Conservation (phyloP, 176 grass and related monocot genomes). For the Zea mays region DNA sequence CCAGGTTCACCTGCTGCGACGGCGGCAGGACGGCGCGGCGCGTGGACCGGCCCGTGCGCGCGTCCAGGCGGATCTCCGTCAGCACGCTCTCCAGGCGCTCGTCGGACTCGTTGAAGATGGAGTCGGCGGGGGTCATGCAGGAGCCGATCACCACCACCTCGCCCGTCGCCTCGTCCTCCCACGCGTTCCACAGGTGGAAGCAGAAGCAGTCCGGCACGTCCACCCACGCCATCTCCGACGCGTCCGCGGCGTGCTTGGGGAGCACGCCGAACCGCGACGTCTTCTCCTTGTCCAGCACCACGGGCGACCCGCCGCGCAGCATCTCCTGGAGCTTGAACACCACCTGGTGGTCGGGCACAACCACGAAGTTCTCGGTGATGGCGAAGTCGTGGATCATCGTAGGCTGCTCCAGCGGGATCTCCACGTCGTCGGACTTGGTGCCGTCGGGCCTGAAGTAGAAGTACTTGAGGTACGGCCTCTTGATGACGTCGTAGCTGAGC, state of each 20-base stretch:
- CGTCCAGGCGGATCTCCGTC: constrained; percentile 87
- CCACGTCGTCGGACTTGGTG: constrained; percentile 72
- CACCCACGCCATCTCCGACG: constrained; percentile 76
- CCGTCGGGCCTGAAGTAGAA: constrained; percentile 74
- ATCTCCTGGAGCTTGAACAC: constrained; percentile 94
- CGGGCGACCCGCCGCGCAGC: constrained; percentile 82
- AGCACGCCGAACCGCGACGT: constrained; percentile 79
- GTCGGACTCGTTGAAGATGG: constrained; percentile 93
- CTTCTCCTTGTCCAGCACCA: constrained; percentile 76
- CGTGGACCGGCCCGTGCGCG: constrained; percentile 61
- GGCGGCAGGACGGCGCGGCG: constrained; percentile 57
- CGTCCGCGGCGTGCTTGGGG: constrained; percentile 65
- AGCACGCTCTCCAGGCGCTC: constrained; percentile 70
- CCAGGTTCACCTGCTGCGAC: constrained; percentile 69
- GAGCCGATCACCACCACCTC: constrained; percentile 93
- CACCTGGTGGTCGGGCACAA: constrained; percentile 88
- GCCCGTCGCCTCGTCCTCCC: constrained; percentile 66
- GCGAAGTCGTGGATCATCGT: constrained; percentile 99
- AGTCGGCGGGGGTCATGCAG: constrained; percentile 94
- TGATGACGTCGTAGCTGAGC: constrained; percentile 97
- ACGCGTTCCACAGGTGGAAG: constrained; percentile 99
- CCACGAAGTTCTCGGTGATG: constrained; percentile 78
- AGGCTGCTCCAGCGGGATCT: constrained; percentile 88
- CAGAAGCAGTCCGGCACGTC: constrained; percentile 98
- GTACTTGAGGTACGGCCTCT: constrained; percentile 85